phyloP scores from a whole-genome alignment of 2,329 filamentous ascomycete genomes.

The Pseudofabraea citricarpa region DNA sequence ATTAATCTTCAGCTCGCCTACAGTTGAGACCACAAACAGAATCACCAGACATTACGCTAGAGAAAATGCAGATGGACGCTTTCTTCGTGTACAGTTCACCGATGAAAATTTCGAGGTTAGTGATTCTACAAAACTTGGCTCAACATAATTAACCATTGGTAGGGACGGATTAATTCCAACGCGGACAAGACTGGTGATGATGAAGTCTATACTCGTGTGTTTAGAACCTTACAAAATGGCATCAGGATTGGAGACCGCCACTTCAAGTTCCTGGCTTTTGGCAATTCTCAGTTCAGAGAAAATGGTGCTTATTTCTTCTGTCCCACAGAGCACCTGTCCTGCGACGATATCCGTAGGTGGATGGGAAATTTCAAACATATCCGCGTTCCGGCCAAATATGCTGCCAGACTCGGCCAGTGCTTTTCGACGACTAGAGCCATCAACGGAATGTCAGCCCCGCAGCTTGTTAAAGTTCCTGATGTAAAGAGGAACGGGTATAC shows the following conservation, averaged over 20 bases:
- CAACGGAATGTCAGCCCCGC: conserved; percentile 52
- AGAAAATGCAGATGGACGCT: conserved; percentile 64
- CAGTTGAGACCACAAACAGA: conserved; percentile 82
- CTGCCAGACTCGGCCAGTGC: conserved; percentile 85
- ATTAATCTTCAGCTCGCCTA: conserved; percentile 71
- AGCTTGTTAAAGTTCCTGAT: conserved; percentile 58
- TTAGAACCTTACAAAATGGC: conserved; percentile 67
- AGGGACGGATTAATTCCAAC: conserved; percentile 54
- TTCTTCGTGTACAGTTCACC: conserved; percentile 83
- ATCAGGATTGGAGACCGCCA: conserved; percentile 76
- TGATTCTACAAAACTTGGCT: no score
- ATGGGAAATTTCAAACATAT: conserved; percentile 87
- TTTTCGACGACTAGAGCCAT: conserved; percentile 89
- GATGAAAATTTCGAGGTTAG: conserved; percentile 58
- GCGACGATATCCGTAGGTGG: conserved; percentile 73
- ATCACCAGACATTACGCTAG: conserved; percentile 67
- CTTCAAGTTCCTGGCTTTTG: conserved; percentile 89
- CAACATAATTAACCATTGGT: no score
- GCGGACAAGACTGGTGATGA: conserved; percentile 52
- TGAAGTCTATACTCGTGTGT: conserved; percentile 70
- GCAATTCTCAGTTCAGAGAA: conserved; percentile 91
- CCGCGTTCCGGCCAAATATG: conserved; percentile 79
- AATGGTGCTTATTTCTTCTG: conserved; percentile 92
- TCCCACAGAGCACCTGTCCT: conserved; percentile 59
- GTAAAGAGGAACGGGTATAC: conserved; percentile 62